phyloP scores from a whole-genome alignment of 225 moss, liverwort and hornwort species.

The Pleurozium schreberi region DNA sequence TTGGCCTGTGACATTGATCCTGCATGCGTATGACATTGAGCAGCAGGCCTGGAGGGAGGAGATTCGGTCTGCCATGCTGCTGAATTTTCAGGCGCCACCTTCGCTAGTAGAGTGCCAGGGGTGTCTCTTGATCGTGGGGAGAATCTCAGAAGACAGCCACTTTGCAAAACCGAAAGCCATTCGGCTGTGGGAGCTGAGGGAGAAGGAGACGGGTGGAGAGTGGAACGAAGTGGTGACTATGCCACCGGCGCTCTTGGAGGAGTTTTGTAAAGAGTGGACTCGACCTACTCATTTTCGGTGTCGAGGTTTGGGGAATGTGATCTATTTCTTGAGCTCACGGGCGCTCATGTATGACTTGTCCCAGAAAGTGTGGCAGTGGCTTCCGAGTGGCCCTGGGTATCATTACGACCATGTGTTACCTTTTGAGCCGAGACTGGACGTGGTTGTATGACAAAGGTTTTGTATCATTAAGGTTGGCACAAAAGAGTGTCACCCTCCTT shows the following conservation, averaged over 20 bases:
- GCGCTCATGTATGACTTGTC: slow-evolving; percentile 59
- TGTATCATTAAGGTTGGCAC: background rate
- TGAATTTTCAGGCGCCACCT: slow-evolving; percentile 54
- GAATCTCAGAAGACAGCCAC: slow-evolving; percentile 52
- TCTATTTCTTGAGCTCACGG: slow-evolving; percentile 48
- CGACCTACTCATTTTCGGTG: slow-evolving; percentile 54
- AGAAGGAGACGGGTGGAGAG: slow-evolving; percentile 42
- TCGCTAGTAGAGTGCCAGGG: slow-evolving; percentile 55
- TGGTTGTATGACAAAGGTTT: slow-evolving; percentile 11
- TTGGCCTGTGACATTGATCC: slow-evolving; percentile 48
- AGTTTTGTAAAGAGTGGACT: slow-evolving; percentile 55
- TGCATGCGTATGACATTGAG: slow-evolving; percentile 55
- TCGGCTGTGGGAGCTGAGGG: slow-evolving; percentile 39
- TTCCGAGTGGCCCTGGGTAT: slow-evolving; percentile 45
- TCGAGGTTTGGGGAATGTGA: slow-evolving; percentile 47
- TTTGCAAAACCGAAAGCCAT: slow-evolving; percentile 58
- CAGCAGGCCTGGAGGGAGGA: slow-evolving; percentile 47
- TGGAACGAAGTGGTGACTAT: slow-evolving; percentile 51
- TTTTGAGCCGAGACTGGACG: slow-evolving; percentile 49
- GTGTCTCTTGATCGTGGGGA: slow-evolving; percentile 40
- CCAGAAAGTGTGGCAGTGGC: slow-evolving; percentile 60
- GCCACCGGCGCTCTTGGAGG: slow-evolving; percentile 54
- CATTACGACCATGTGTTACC: slow-evolving; percentile 60
- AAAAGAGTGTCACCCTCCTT: background rate
- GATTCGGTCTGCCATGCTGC: slow-evolving; percentile 47